phyloP scores from a whole-genome alignment of 2,329 filamentous ascomycete species.

The Paracoccidioides lutzii region DNA sequence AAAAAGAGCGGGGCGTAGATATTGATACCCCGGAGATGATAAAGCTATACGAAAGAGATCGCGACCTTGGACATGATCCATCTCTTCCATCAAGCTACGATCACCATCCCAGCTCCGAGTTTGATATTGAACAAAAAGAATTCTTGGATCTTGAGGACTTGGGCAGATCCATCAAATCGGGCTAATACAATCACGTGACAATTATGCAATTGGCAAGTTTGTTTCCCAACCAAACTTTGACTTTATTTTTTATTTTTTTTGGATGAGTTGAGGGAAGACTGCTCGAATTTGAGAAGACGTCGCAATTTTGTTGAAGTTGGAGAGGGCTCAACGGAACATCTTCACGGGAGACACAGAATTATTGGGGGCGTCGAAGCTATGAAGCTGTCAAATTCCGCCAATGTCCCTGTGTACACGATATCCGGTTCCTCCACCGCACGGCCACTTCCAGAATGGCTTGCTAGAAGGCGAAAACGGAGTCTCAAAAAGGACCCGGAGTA shows the following conservation, averaged over 20 bases:
- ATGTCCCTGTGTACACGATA: constrained; percentile 87
- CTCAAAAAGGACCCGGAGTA: constrained; percentile 88
- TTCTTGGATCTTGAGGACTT: background rate
- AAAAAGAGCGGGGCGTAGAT: background rate
- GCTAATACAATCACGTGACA: background rate
- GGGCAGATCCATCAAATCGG: background rate
- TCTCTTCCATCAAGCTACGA: background rate
- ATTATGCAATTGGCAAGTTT: background rate
- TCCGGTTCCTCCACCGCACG: constrained; percentile 79
- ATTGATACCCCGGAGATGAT: background rate
- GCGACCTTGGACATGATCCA: background rate
- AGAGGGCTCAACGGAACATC: background rate
- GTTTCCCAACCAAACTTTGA: background rate
- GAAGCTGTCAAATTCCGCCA: constrained; percentile 52
- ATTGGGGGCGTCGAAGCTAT: constrained; percentile 18
- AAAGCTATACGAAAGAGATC: background rate
- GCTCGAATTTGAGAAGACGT: background rate
- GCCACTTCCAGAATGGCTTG: constrained; percentile 89
- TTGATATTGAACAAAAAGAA: background rate
- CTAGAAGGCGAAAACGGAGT: constrained; percentile 74
- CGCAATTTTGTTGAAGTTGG: background rate
- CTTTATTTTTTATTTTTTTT: background rate
- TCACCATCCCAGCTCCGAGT: background rate
- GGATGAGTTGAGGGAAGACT: no score
- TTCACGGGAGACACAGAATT: background rate